Conservation (phyloP, 2,329 filamentous ascomycete genomes). For the Neonectria sp. region DNA sequence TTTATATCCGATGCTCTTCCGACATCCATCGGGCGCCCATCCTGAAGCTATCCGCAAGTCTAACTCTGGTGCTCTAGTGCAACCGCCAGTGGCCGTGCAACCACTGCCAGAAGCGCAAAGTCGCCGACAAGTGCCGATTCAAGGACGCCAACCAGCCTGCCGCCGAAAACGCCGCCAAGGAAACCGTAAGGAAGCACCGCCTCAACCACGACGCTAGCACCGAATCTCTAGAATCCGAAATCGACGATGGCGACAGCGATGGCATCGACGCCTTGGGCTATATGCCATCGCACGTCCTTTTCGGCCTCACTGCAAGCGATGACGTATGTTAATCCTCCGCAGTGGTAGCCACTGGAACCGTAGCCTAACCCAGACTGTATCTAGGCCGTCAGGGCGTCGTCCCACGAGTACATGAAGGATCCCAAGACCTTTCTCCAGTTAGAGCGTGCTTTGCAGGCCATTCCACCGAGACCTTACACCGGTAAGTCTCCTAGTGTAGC, state of each 20-base stretch:
- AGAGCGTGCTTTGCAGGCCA: conserved; percentile 49
- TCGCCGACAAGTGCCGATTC: conserved; percentile 55
- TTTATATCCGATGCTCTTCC: conserved; percentile 26
- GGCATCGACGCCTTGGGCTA: conserved; percentile 56
- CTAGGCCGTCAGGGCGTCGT: conserved; percentile 31
- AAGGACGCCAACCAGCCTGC: conserved; percentile 42
- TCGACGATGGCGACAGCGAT: conserved; percentile 46
- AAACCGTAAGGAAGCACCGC: conserved; percentile 43
- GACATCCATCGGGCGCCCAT: background rate
- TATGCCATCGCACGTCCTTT: conserved; percentile 51
- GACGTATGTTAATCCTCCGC: conserved; percentile 42
- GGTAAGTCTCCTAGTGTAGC: conserved; percentile 44
- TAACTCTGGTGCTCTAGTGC: conserved; percentile 47
- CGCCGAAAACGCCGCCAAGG: conserved; percentile 42
- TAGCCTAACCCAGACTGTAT: conserved; percentile 12
- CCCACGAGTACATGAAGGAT: conserved; percentile 44
- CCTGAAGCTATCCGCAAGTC: background rate
- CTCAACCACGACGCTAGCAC: conserved; percentile 36
- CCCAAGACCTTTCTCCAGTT: conserved; percentile 48
- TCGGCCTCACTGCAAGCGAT: conserved; percentile 43
- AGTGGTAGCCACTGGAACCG: background rate
- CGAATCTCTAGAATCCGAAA: conserved; percentile 38
- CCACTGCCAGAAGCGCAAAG: conserved; percentile 58
- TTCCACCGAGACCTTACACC: conserved; percentile 54
- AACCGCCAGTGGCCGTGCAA: conserved; percentile 58